Conservation (phyloP, 441 rosid species). For the Breynia disticha region DNA sequence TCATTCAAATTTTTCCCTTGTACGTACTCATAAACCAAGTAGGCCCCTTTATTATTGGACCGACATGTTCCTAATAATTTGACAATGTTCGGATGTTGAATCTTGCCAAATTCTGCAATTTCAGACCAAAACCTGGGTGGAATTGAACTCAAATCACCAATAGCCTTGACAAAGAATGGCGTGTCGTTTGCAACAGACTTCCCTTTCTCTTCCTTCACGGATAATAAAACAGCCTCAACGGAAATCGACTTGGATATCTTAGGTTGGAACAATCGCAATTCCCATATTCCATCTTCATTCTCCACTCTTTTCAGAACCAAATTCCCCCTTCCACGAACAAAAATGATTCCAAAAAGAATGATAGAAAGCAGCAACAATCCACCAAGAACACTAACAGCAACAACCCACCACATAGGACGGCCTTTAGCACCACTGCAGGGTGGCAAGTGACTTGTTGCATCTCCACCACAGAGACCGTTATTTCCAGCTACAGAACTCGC, state of each 20-base stretch:
- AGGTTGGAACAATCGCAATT: slow-evolving; percentile 42
- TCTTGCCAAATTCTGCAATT: slow-evolving; percentile 23
- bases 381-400: slow-evolving; percentile 27
- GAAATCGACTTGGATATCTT: slow-evolving; percentile 32
- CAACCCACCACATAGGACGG: slow-evolving; percentile 37
- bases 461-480: slow-evolving; percentile 50
- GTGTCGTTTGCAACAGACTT: slow-evolving; percentile 24
- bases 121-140: slow-evolving; percentile 27
- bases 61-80: slow-evolving; percentile 39
- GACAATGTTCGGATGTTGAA: slow-evolving; percentile 56
- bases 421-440: slow-evolving; percentile 38
- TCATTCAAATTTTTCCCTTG: slow-evolving; percentile 48
- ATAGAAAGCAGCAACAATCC: slow-evolving; percentile 24
- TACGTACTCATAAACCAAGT: slow-evolving; percentile 41
- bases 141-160: slow-evolving; percentile 22
- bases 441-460: slow-evolving; percentile 30
- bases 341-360: slow-evolving; percentile 18
- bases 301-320: slow-evolving; percentile 43
- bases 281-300: slow-evolving; percentile 65
- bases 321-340: slow-evolving; percentile 25
- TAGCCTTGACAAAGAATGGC: slow-evolving; percentile 39
- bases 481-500: slow-evolving; percentile 54
- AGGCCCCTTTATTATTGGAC: slow-evolving; percentile 41
- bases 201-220: slow-evolving; percentile 40
- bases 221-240: slow-evolving; percentile 29